Evolutionary conservation across 768 basidiomycete genomes (phyloP), one percentile per base, ranked within the genome.

Genomic region (Pilatotrama ljubarskyi): DNA sequence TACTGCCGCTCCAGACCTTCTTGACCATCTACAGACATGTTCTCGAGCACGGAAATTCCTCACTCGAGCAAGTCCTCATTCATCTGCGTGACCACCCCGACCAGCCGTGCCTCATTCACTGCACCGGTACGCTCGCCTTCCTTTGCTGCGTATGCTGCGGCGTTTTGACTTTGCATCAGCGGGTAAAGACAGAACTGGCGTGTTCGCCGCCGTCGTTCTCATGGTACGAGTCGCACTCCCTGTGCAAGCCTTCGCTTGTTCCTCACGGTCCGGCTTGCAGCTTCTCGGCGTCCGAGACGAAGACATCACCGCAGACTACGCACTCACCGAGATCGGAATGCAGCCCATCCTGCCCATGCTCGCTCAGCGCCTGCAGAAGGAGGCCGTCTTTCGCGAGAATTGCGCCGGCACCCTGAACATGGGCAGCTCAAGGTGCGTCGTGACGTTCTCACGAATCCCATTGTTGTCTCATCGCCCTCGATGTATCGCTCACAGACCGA

Each of bases 171-270:
- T 13, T 26, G 15, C 44, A 18, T 55, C 46, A 79, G 77, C 72
- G 20, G 80, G 80, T 1, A 80, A 80, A 60, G 78, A 81, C 66
- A 64, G 80, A 29, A 78, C 78, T 5, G 78, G 77, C 4, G 53
- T 78, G 11, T 72, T 77, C 55, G 69, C 72, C 9, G 76, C 76
- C 17, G 55, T 77, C 10, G 64, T 78, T 9, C 65, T 77, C 38
- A 64, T 73, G 69, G 76, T 77, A 44, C 42, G 57, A 35, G 5
- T 26, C n/a, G 5, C 13, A 41, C 42, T 49, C 38, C 14, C 15
- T 41, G 7, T 32, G 40, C 13, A 9, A 18, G 8, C 2, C n/a
- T 35, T 50, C 29, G 44, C 25, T n/a, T 20, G 13, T 29, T 41
- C 5, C 26, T 38, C 26, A 24, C 20, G 0, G n/a, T n/a, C n/a